A percentile compares a stretch with the other conserved stretches of the same genome.
Conservation (phyloP, 1,284 basidiomycete genomes). For the Microstroma glucosiphilum region DNA sequence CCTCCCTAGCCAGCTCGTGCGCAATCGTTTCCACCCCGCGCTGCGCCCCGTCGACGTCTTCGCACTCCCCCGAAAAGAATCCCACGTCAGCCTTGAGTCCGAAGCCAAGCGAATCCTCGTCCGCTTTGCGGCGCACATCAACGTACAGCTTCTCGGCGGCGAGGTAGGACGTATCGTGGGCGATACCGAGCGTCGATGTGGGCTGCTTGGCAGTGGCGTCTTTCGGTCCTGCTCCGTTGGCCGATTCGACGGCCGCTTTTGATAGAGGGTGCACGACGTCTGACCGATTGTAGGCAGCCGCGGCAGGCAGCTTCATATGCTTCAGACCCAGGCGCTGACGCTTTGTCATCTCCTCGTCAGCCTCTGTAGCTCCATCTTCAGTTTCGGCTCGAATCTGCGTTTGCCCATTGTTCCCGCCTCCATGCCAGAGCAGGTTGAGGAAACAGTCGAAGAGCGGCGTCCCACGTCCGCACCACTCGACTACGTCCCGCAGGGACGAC, state of each 20-base stretch:
- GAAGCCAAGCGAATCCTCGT: neutral
- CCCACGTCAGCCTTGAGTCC: slow-evolving; percentile 3
- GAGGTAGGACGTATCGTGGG: slow-evolving; percentile 3
- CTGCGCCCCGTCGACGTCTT: neutral
- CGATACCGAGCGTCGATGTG: neutral
- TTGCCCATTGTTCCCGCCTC: neutral
- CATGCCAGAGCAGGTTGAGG: slow-evolving; percentile 2
- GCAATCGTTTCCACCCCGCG: neutral
- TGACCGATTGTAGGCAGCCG: neutral
- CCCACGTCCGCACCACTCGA: neutral
- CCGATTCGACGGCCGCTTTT: neutral
- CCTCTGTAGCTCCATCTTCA: neutral
- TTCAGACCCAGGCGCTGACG: neutral
- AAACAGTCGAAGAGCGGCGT: neutral
- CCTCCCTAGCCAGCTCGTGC: neutral
- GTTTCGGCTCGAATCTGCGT: neutral
- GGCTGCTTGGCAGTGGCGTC: neutral
- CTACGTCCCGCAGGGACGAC: neutral
- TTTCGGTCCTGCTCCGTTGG: neutral
- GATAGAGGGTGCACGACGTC: neutral
- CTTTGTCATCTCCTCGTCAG: neutral
- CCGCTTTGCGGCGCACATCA: neutral
- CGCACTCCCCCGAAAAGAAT: neutral
- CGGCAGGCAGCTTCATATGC: neutral
- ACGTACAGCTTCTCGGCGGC: neutral